Evolutionary conservation across 1,284 basidiomycete genomes (phyloP), one percentile per base, ranked within the genome.

Genomic region (Trametes pubescens): DNA sequence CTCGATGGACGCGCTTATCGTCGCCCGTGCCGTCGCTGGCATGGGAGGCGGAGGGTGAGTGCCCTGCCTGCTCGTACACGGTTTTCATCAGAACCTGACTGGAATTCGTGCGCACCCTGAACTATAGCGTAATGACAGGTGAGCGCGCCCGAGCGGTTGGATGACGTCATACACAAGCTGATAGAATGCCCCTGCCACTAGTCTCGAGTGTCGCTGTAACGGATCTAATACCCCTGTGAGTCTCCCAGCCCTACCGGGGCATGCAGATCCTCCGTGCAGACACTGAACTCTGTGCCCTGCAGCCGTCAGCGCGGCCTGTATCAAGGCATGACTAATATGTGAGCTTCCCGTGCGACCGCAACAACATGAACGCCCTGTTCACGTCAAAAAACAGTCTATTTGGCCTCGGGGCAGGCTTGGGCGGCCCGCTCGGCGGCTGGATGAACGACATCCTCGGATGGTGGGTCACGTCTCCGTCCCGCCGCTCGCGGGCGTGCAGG

Each of bases 271-370:
- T 18, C 29, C 40, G 47, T 51, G 40, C 40, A 59, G 57, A 51
- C 10, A 62, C 66, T 71, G 59, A 72, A 65, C 10, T 16, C 3
- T 13, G 51, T 51, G 16, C 40, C 49, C 13, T 46, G 63, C 65
- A 95, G 94, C 71, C 91, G 92, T 73, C 89, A 93, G 65, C 85
- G 95, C 67, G 94, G 94, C 4, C 79, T 96, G 40, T 96, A 95
- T 75, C 95, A 96, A 78, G 95, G 94, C 59, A 85, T 94, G 81
- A 89, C 90, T 32, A 96, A 95, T 74, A 88, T 96, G 92, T 90
- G 80, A 74, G 82, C 78, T 71, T 38, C 68, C 56, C 44, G 58
- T 54, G 51, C 56, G 35, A 56, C 37, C 43, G 61, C 56, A 43
- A 3, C 4, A 32, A 32, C 4, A 4, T 38, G 67, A 43, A 44